Evolutionary conservation across 345 rosid species (phyloP), one percentile per base, ranked within the genome.

Genomic region (Citrus cavaleriei): DNA sequence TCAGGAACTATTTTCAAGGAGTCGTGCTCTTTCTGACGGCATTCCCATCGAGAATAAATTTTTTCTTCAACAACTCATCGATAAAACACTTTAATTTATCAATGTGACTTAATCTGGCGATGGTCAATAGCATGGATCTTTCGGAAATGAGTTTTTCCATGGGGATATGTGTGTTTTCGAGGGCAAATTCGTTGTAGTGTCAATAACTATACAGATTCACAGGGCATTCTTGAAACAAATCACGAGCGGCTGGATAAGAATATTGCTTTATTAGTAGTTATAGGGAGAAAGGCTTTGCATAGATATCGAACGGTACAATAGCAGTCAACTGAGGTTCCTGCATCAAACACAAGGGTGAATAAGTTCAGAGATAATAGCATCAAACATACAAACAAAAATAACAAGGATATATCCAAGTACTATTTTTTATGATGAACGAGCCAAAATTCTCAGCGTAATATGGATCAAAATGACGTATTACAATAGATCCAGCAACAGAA

Each of bases 251-350:
- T 72, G 24, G 1, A 64, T 75, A n/a, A 49, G 51, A 62, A 63
- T 42, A 49, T 77, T 27, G 27, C 16, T 34, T 59, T 75, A 46
- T 72, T 30, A 7, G 58, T 78, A 51, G 57, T 51, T 72, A 93
- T 70, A 95, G 8, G 66, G 92, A 84, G 81, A 93, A 95, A 14
- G 88, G 88, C 85, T 91, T 95, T 54, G 38, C 34, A 64, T 85
- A 91, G 70, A 93, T 93, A 83, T 82, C 91, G 19, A 95, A 93
- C 28, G 75, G 76, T 55, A 90, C 93, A 46, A 67, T 87, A 13
- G 97, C 87, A 60, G 91, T 84, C 74, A 95, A 79, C 30, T 95
- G 98, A 40, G 98, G 98, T 83, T 93, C 98, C 98, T 95, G 97
- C 87, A 80, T 30, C 46, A 62, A 35, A 79, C 34, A 67, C 25